Evolutionary conservation across 176 grass and related monocot species (phyloP).

Genomic region (Lolium multiflorum): DNA sequence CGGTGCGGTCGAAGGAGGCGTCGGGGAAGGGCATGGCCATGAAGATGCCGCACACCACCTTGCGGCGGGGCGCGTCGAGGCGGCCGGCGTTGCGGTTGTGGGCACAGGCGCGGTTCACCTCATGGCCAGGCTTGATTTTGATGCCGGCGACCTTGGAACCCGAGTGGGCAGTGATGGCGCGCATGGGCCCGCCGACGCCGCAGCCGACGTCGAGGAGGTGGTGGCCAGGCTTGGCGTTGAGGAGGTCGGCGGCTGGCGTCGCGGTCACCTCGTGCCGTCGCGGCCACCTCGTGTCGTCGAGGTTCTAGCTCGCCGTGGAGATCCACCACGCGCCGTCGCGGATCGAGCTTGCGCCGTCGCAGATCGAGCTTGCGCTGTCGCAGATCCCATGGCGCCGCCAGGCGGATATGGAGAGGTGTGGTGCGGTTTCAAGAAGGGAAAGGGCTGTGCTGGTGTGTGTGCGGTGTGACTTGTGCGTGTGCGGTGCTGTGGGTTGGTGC

Average conservation of each 20-base stretch:
- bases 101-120: conserved; percentile 75
- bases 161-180: conserved; percentile 79
- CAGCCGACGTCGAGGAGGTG: conserved; percentile 78
- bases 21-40: conserved; percentile 82
- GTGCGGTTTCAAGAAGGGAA: too few relatives aligned
- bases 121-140: conserved; percentile 90
- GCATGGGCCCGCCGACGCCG: conserved; percentile 92
- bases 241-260: conserved; percentile 86
- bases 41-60: conserved; percentile 95
- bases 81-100: conserved; percentile 84
- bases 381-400: too few relatives aligned
- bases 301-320: too few relatives aligned
- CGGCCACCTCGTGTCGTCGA: too few relatives aligned
- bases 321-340: too few relatives aligned
- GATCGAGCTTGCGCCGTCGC: too few relatives aligned
- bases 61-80: conserved; percentile 54
- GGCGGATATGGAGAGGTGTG: too few relatives aligned
- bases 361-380: too few relatives aligned
- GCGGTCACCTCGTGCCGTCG: conserved; percentile 39
- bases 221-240: conserved; percentile 48
- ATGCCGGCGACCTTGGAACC: conserved; percentile 75
- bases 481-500: too few relatives aligned
- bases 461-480: too few relatives aligned
- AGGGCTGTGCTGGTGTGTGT: too few relatives aligned
- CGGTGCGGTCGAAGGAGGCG: conserved; percentile 73